Conservation (phyloP, 768 basidiomycete species). For the Arthromyces matolae region DNA sequence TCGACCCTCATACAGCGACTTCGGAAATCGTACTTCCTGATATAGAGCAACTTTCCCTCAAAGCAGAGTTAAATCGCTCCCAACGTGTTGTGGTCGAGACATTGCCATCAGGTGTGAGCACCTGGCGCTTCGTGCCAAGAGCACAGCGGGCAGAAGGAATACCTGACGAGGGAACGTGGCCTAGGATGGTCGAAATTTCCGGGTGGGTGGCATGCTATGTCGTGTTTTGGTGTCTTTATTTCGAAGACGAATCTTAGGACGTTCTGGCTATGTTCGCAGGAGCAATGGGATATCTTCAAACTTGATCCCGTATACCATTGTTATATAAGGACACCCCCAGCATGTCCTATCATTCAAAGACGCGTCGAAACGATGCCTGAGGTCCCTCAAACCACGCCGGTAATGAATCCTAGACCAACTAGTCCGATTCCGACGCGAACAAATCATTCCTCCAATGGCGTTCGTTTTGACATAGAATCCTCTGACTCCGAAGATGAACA, state of each 20-base stretch:
- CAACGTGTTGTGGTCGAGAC: conserved; percentile 77
- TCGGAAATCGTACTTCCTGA: conserved; percentile 31
- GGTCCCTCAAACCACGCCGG: conserved; percentile 3
- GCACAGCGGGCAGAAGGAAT: conserved; percentile 57
- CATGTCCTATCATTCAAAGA: conserved; percentile 4
- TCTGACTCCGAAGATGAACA: conserved; percentile 31
- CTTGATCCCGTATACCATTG: conserved; percentile 75
- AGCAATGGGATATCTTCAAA: conserved; percentile 87
- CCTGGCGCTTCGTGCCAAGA: conserved; percentile 77
- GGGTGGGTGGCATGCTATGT: conserved; percentile 46
- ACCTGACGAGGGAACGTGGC: conserved; percentile 67
- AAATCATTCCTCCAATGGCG: not conserved
- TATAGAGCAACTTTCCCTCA: conserved; percentile 37
- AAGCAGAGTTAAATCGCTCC: conserved; percentile 48
- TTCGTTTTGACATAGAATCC: conserved; percentile 5
- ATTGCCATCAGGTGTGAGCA: conserved; percentile 46
- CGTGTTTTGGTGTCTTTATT: conserved; percentile 11
- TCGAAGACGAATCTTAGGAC: conserved; percentile 40
- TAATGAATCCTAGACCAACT: not conserved
- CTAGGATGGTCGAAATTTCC: conserved; percentile 60
- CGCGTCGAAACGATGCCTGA: not conserved
- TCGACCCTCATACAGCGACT: conserved; percentile 66
- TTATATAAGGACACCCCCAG: conserved; percentile 42
- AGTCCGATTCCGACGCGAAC: conserved; percentile 11
- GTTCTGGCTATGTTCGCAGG: conserved; percentile 46